Percentiles rank a stretch among this genome's conserved stretches.
phyloP scores from a whole-genome alignment of 148 eudicot genomes.

The Rhododendron molle region DNA sequence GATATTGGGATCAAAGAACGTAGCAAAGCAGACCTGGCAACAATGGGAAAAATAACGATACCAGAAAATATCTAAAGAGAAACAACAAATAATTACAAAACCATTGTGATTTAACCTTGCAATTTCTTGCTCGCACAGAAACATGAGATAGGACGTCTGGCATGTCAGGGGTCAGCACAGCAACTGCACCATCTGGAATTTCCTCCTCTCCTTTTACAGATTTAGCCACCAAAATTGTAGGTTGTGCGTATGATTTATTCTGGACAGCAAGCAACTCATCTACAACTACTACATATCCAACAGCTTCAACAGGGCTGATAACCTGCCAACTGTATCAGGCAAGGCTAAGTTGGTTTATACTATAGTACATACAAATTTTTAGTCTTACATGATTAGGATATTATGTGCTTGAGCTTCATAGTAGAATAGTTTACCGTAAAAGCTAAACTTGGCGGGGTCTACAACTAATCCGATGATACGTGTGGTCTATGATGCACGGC shows the following conservation, averaged over 20 bases:
- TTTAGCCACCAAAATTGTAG: slow-evolving; percentile 89
- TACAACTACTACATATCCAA: slow-evolving; percentile 87
- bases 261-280: slow-evolving; percentile 92
- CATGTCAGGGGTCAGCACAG: slow-evolving; percentile 96
- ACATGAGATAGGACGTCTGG: slow-evolving; percentile 99
- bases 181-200: slow-evolving; percentile 97
- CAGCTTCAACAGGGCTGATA: slow-evolving; percentile 94
- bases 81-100: not conserved
- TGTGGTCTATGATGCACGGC: no score
- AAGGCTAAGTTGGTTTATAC: slow-evolving; percentile 6
- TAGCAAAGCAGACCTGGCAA: slow-evolving; percentile 87
- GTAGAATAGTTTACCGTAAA: not conserved
- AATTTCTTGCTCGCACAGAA: slow-evolving; percentile 96
- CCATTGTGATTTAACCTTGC: slow-evolving; percentile 54
- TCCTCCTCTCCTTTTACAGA: slow-evolving; percentile 97
- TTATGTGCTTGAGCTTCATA: not conserved
- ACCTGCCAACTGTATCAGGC: slow-evolving; percentile 85
- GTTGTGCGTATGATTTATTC: slow-evolving; percentile 68
- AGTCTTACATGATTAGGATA: not conserved
- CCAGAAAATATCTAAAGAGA: not conserved
- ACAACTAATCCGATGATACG: not conserved
- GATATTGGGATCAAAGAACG: slow-evolving; percentile 82
- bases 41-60: not conserved
- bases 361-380: not conserved
- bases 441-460: not conserved